Conservation (phyloP, 2,329 filamentous ascomycete species). For the Talaromyces sp. region DNA sequence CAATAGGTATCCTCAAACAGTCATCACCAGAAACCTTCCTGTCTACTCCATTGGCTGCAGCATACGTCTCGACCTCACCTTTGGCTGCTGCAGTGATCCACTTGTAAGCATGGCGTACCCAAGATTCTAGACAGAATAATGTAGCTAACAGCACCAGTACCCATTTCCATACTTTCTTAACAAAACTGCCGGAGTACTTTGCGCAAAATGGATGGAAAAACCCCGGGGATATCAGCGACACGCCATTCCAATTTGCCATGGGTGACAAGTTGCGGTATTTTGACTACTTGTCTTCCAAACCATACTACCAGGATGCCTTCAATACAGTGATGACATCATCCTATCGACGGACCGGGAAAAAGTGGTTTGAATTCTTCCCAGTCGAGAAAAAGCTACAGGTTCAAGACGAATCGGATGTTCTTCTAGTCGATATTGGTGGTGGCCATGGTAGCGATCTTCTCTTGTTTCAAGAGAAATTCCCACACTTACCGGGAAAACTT, state of each 20-base stretch:
- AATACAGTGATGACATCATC: conserved; percentile 23
- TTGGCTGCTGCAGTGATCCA: not conserved
- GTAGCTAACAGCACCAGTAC: not conserved
- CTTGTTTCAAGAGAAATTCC: not conserved
- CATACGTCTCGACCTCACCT: not conserved
- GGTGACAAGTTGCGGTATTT: conserved; percentile 23
- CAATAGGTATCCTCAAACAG: not conserved
- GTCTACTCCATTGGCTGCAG: not conserved
- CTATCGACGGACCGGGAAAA: not conserved
- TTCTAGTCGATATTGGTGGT: conserved; percentile 3
- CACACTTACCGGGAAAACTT: not conserved
- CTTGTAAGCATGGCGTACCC: not conserved
- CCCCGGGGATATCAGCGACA: conserved; percentile 22
- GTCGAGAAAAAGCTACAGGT: conserved; percentile 8
- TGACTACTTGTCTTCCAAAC: conserved; percentile 21
- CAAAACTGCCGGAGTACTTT: conserved; percentile 22
- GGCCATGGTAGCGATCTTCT: conserved; percentile 1
- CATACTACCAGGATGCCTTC: conserved; percentile 19
- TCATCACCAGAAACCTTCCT: not conserved
- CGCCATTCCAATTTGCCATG: conserved; percentile 25
- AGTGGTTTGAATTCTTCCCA: conserved; percentile 19
- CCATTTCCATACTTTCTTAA: not conserved
- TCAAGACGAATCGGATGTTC: not conserved
- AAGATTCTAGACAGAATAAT: not conserved
- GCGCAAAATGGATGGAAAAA: conserved; percentile 23